phyloP scores from a whole-genome alignment of 2,329 filamentous ascomycete genomes.

The Gremmenia infestans region DNA sequence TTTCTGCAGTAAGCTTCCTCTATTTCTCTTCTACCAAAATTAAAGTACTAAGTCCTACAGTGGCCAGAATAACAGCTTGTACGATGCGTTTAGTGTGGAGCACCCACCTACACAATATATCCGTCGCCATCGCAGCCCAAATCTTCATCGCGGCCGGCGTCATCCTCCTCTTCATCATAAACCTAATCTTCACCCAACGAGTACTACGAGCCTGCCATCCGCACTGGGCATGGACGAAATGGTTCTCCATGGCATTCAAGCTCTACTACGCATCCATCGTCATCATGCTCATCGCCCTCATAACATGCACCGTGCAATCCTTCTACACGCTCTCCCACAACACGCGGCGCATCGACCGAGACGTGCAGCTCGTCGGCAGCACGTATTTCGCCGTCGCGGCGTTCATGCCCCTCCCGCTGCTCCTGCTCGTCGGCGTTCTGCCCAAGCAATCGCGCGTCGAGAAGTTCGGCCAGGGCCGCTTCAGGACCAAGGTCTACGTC shows the following conservation, averaged over 20 bases:
- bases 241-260: conserved; percentile 48
- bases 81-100: conserved; percentile 55
- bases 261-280: conserved; percentile 54
- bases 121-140: conserved; percentile 23
- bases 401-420: conserved; percentile 59
- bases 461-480: conserved; percentile 62
- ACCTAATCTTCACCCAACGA: conserved; percentile 72
- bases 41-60: too few relatives aligned
- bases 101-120: conserved; percentile 37
- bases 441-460: conserved; percentile 43
- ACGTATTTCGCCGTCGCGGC: conserved; percentile 61
- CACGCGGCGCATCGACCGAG: conserved; percentile 48
- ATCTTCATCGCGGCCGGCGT: conserved; percentile 38
- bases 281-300: conserved; percentile 58
- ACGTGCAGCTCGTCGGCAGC: conserved; percentile 58
- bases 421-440: conserved; percentile 42
- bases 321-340: conserved; percentile 59
- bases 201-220: conserved; percentile 71
- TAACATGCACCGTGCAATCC: conserved; percentile 57
- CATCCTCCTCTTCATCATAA: conserved; percentile 70
- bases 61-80: conserved; percentile 34
- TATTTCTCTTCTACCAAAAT: too few relatives aligned
- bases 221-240: conserved; percentile 60
- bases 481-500: conserved; percentile 61
- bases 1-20: conserved; percentile 34